Evolutionary conservation across 805 yeast genomes (phyloP), one percentile per base, ranked within the genome.

Genomic region (Millerago galiae): DNA sequence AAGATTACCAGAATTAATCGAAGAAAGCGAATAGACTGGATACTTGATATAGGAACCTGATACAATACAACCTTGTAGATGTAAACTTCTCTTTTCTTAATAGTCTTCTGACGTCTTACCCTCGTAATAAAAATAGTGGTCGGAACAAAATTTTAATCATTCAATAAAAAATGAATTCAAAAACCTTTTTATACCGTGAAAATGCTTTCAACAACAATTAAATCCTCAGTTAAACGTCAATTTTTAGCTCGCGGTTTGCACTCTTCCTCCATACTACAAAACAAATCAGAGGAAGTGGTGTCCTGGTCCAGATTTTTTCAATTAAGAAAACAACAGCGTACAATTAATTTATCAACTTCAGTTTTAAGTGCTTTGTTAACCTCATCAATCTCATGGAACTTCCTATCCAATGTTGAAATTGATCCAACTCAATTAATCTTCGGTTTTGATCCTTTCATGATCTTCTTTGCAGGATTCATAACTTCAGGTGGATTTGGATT

Each of bases 371-470:
- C 90, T 0, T 41, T 84, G 9, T 53, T 72, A 8, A 88, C 95
- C 2, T 76, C 86, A 17, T 67, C 72, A 12, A 56, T 72, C 5
- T 81, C 97, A 2, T 85, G 90, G 78, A 77, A 76, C 1, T 81
- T 79, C 59, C 69, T 90, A 40, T 81, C 96, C 25, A 83, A 84
- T 52, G 68, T 84, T 51, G 93, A 87, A 58, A 78, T 93, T 47
- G 97, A 91, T 60, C 84, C 91, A 30, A 88, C 95, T 35, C 86
- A 87, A 60, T 75, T 79, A 47, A 74, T 91, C 38, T 75, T 84
- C 63, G 99, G 98, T 2, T 71, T 91, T 47, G 98, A 93, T 58
- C 88, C 95, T n/a, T 70, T 86, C 52, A 77, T 85, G 61, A 86
- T 87, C 32, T 73, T 83, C 57, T 80, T 84, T 31, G 87, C 83